Evolutionary conservation across 2,329 filamentous ascomycete species (phyloP).

Genomic region (Scedosporium aurantiacum): DNA sequence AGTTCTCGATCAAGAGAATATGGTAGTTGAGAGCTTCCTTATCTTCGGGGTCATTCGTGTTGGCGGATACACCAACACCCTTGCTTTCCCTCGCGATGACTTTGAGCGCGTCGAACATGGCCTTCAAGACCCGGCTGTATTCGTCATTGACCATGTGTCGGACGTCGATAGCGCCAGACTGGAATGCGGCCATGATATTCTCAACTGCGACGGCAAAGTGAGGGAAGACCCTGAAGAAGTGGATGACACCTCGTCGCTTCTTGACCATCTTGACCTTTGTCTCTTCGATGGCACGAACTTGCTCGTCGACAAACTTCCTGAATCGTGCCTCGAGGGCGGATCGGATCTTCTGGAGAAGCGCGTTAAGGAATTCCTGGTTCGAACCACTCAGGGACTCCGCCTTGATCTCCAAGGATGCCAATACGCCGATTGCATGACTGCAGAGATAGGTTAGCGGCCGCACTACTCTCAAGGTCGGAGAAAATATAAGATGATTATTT

Average conservation of each 20-base stretch:
- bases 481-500: too few relatives aligned
- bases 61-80: constrained; percentile 29
- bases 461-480: too few relatives aligned
- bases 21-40: constrained; percentile 97
- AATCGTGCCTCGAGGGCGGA: constrained; percentile 65
- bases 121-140: constrained; percentile 79
- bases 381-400: constrained; percentile 72
- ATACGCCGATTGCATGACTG: constrained; percentile 80
- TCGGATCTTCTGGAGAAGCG: constrained; percentile 68
- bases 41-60: constrained; percentile 57
- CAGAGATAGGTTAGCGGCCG: constrained; percentile 9
- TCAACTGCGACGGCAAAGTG: constrained; percentile 74
- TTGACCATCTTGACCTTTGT: constrained; percentile 93
- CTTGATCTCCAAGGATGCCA: constrained; percentile 71
- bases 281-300: constrained; percentile 91
- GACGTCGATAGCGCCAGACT: constrained; percentile 45
- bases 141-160: constrained; percentile 73
- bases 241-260: constrained; percentile 93
- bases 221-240: constrained; percentile 89
- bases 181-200: constrained; percentile 59
- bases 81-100: constrained; percentile 74
- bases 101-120: constrained; percentile 95
- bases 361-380: constrained; percentile 84
- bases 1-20: constrained; percentile 94
- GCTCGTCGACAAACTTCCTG: constrained; percentile 83